Conservation (phyloP, 495 filamentous ascomycete species). For the Penicillium pulvis region DNA sequence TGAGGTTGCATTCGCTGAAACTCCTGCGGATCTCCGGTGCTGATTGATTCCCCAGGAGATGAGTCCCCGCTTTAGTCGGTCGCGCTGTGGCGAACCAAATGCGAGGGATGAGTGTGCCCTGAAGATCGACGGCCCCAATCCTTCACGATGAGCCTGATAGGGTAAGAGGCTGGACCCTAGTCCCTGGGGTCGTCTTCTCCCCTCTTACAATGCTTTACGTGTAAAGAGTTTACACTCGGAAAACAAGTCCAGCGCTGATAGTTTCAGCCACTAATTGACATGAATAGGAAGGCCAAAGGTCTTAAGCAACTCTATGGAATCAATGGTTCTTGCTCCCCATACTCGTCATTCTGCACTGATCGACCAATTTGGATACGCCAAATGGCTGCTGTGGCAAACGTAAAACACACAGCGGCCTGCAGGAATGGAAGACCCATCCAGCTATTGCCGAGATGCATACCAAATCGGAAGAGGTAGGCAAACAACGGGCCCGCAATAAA, state of each 20-base stretch:
- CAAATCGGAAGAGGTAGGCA: constrained; percentile 37
- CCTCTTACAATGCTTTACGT: neutral
- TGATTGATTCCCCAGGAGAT: constrained; percentile 23
- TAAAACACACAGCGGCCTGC: constrained; percentile 23
- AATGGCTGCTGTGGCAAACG: constrained; percentile 19
- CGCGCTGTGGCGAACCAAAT: constrained; percentile 3
- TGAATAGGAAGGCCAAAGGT: neutral
- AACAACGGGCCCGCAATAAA: constrained; percentile 40
- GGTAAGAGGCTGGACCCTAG: neutral
- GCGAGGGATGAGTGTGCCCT: neutral
- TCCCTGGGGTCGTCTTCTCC: neutral
- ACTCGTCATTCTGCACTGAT: neutral
- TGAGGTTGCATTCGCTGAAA: constrained; percentile 26
- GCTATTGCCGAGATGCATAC: constrained; percentile 38
- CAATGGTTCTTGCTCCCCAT: constrained; percentile 16
- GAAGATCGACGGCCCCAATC: constrained; percentile 4
- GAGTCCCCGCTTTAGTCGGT: constrained; percentile 17
- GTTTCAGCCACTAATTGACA: neutral
- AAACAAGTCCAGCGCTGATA: neutral
- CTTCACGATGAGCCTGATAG: constrained; percentile 14
- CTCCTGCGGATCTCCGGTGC: constrained; percentile 25
- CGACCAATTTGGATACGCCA: constrained; percentile 17
- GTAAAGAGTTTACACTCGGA: neutral
- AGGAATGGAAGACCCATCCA: constrained; percentile 40
- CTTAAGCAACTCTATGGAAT: neutral